Evolutionary conservation across 148 eudicot species (phyloP), one percentile per base, ranked within the genome.

Genomic region (Cornus suecica): DNA sequence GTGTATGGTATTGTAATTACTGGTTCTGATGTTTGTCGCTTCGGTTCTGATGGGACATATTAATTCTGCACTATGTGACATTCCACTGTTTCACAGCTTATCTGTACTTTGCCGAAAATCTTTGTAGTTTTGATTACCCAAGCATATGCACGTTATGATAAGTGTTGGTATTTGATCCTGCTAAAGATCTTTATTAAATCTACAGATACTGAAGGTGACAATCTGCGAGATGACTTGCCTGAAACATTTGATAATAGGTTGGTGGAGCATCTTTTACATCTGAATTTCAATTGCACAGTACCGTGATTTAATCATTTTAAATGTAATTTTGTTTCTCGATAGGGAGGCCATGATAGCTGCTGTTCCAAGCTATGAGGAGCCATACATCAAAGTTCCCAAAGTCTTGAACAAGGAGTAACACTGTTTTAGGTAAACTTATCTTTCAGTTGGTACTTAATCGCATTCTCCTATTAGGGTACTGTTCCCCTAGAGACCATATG

Each of bases 321-420:
- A 10, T 26, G 61, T 2, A 22, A 37, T 41, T 72, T 74, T 73
- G 27, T 22, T 73, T 60, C 2, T 61, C 26, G 4, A 68, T 41
- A 92, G 97, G 88, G 93, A 95, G 71, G 91, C 87, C 70, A 91
- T 95, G 64, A 81, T 91, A 67, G 85, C 89, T 48, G 87, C 89
- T 26, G 80, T 95, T 27, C 99, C 97, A 63, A 86, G 84, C 76
- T 95, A 86, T 29, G 94, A 92, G 70, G 97, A 89, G 68, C 87
- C 97, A 41, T 95, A 88, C 72, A 89, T 95, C 79, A 91, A 91
- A 86, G 97, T 95, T 79, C 99, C 97, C 22, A 90, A 92, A 81
- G 91, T 92, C 73, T 72, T 95, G 80, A 89, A 88, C 87, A 89
- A 89, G 81, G 96, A 94, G 79, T 94, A 78, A 80, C 68, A 22